Evolutionary conservation across 768 basidiomycete genomes (phyloP).

Genomic region (Fomitopsis pulvina): DNA sequence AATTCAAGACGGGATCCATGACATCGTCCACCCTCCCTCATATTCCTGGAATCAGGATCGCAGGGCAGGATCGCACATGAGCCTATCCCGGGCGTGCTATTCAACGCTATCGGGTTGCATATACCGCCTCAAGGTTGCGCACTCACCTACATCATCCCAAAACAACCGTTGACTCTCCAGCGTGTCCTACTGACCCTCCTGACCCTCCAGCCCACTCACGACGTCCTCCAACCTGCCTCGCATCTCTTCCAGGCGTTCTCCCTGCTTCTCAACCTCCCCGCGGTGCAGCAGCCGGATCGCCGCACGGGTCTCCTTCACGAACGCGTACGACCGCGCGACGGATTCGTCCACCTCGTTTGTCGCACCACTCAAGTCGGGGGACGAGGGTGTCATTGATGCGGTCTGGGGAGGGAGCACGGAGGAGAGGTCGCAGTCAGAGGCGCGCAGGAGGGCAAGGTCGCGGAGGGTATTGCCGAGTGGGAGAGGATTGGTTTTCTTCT

Average conservation of each 20-base stretch:
- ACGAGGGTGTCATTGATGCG: constrained; percentile 4
- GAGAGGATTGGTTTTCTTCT: constrained; percentile 33
- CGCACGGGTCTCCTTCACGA: constrained; percentile 48
- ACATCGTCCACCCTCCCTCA: too few relatives aligned
- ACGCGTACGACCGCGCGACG: constrained; percentile 52
- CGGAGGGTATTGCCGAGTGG: constrained; percentile 54
- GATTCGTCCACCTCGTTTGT: constrained; percentile 25
- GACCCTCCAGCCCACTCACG: constrained; percentile 22
- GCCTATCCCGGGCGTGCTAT: too few relatives aligned
- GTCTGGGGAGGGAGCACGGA: constrained; percentile 19
- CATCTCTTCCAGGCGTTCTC: constrained; percentile 47
- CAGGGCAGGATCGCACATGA: too few relatives aligned
- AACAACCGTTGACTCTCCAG: too few relatives aligned
- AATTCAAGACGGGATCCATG: too few relatives aligned
- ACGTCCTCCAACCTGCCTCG: constrained; percentile 50
- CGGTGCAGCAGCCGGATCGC: constrained; percentile 48
- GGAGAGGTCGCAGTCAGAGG: constrained; percentile 42
- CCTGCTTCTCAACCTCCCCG: constrained; percentile 48
- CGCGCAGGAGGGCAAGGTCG: constrained; percentile 67
- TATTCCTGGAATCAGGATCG: too few relatives aligned
- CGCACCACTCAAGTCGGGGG: neutral
- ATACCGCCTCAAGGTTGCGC: too few relatives aligned
- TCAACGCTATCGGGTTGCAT: too few relatives aligned
- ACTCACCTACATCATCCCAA: too few relatives aligned
- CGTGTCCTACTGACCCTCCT: too few relatives aligned